Base-by-base conservation (phyloP, 2,329 filamentous ascomycete species). In the Pseudogymnoascus sp. region DNA sequence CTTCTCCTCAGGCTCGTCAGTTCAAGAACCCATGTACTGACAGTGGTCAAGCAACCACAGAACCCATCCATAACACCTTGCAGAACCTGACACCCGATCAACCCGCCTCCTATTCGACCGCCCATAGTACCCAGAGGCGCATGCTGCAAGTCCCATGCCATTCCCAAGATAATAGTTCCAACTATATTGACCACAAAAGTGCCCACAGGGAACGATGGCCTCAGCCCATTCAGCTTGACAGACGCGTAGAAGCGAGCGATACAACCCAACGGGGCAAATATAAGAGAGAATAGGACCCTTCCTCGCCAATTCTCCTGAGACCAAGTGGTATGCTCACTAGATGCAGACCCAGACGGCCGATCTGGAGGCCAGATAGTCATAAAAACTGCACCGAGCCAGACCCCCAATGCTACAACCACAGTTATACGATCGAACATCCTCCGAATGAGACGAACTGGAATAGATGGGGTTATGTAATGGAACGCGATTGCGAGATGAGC, bases 121-220 rank as follows among this genome's bases (percentile, higher is more conserved):
- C 60, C 40, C 25, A 39, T 45, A 52, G 59, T 21, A 35, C 40
- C 29, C 1, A 79, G 65, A 0, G 79, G 81, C 0, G 80, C 81
- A 69, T 90, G 91, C 66, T 91, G 89, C 59, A 96, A 76, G 70
- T 95, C 89, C 77, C 84, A 96, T 31, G 85, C 82, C 80, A 91
- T 86, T 12, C 84, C 92, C 59, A 95, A 73, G 13, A 96, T 74
- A 0, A 81, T 81, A 0, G 90, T 92, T 4, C 92, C 93, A 12
- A 87, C 72, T 4, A 95, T 78, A 69, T 97, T 97, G 29, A 88
- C 90, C 0, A 78, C 75, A 69, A 97, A 96, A 0, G 93, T 97
- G 2, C 93, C 93, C 0, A 97, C 73, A 0, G 93, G 93, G 67
- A 97, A 97, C 0, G 80, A 76, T 0, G 84, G 73, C 0, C 85